These are phyloP conservation scores for Knufia fluminis DNA, from an alignment of 2,329 filamentous ascomycete species.

Conservation along the genomic window DNA sequence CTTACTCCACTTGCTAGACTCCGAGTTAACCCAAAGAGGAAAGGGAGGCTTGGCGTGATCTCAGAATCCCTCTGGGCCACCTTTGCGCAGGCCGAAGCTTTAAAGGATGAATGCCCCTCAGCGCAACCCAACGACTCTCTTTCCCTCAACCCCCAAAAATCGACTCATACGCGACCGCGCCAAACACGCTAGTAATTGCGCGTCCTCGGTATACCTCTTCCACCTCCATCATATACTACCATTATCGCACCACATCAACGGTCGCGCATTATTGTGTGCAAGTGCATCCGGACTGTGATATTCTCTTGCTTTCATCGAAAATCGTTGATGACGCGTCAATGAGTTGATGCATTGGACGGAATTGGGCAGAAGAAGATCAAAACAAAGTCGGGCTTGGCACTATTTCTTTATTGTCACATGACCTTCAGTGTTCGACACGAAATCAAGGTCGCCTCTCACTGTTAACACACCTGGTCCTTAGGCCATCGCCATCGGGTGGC, in stretches of 20 bases:
- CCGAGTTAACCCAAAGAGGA: too few relatives aligned
- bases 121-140: constrained; percentile 6
- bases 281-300: not conserved
- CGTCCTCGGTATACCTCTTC: not conserved
- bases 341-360: constrained; percentile 1
- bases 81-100: constrained; percentile 1
- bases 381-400: constrained; percentile 5
- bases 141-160: not conserved
- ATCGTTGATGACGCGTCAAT: constrained; percentile 8
- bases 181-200: constrained; percentile 6
- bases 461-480: not conserved
- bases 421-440: not conserved
- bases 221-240: constrained; percentile 2
- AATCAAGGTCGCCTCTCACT: constrained; percentile 1
- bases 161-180: constrained; percentile 3
- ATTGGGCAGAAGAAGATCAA: not conserved
- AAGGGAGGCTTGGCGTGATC: constrained; percentile 2
- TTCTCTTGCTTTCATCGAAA: not conserved
- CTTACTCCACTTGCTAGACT: too few relatives aligned
- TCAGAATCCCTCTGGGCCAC: not conserved
- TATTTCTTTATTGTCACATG: constrained; percentile 8
- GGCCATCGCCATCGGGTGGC: not conserved
- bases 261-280: not conserved
- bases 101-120: constrained; percentile 4
- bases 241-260: constrained; percentile 1